phyloP scores from a whole-genome alignment of 257 asterid species.

The Ilex aquifolium region DNA sequence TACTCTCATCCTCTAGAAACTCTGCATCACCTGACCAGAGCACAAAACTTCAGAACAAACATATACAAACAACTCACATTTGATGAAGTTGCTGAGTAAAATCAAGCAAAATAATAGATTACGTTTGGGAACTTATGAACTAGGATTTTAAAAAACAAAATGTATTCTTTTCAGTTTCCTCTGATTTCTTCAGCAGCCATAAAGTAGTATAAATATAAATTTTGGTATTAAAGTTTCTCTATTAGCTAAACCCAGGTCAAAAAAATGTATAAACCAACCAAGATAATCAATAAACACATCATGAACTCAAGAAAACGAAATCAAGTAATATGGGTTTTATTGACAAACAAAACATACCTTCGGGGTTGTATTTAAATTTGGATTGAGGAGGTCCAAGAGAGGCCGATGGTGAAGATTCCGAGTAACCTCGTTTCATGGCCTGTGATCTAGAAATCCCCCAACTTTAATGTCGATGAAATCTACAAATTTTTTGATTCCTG shows the following conservation, averaged over 20 bases:
- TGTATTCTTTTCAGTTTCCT: too few relatives aligned
- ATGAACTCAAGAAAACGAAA: background rate
- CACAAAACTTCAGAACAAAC: background rate
- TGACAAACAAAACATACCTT: conserved; percentile 37
- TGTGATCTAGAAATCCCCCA: background rate
- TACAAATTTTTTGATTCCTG: too few relatives aligned
- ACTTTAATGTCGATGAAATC: too few relatives aligned
- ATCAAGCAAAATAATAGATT: background rate
- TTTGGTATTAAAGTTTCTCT: background rate
- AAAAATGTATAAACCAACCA: too few relatives aligned
- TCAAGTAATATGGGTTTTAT: background rate
- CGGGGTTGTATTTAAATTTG: conserved; percentile 61
- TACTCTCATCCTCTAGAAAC: conserved; percentile 71
- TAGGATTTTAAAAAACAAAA: background rate
- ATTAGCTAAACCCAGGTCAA: too few relatives aligned
- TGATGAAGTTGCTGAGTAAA: background rate
- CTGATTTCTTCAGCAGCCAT: too few relatives aligned
- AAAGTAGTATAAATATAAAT: too few relatives aligned
- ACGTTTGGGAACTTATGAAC: background rate
- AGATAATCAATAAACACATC: background rate
- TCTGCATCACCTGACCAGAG: conserved; percentile 43
- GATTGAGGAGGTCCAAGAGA: conserved; percentile 73
- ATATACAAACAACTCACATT: background rate
- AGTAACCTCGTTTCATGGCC: conserved; percentile 78
- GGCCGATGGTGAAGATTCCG: conserved; percentile 69